A percentile compares a stretch with the other conserved stretches of the same genome.
Evolutionary conservation across 495 filamentous ascomycete species (phyloP).

Genomic region (Pyrenula aspistea): DNA sequence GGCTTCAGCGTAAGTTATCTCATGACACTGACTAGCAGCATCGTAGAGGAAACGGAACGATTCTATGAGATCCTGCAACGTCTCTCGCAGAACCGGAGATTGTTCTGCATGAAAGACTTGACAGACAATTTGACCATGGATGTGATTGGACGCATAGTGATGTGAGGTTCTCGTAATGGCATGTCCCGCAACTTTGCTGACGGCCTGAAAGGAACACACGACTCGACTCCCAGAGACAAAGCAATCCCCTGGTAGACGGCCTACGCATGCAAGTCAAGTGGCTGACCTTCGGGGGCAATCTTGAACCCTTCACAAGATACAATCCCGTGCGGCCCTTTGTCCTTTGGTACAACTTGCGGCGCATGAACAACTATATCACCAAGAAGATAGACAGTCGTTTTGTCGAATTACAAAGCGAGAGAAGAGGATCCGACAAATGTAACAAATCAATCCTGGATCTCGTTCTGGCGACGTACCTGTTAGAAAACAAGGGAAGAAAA

Average conservation of each 20-base stretch:
- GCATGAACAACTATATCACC: slow-evolving; percentile 17
- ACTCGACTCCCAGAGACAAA: slow-evolving; percentile 17
- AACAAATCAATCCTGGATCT: slow-evolving; percentile 9
- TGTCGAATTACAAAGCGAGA: slow-evolving; percentile 1
- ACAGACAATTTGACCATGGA: slow-evolving; percentile 4
- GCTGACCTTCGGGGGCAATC: slow-evolving; percentile 2
- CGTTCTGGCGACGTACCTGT: slow-evolving; percentile 6
- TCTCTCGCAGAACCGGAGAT: neutral
- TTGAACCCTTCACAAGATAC: slow-evolving; percentile 1
- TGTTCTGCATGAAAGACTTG: slow-evolving; percentile 6
- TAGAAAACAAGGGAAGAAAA: neutral
- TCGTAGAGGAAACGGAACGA: slow-evolving; percentile 2
- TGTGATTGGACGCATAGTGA: neutral
- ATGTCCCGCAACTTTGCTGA: neutral
- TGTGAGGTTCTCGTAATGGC: neutral
- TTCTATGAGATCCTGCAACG: slow-evolving; percentile 2
- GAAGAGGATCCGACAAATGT: neutral
- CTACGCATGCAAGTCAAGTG: slow-evolving; percentile 5
- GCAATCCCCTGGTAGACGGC: slow-evolving; percentile 2
- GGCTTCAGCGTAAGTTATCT: slow-evolving; percentile 3
- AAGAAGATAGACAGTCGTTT: slow-evolving; percentile 1
- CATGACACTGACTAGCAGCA: neutral
- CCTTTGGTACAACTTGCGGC: slow-evolving; percentile 15
- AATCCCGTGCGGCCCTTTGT: slow-evolving; percentile 1
- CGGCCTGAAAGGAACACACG: slow-evolving; percentile 4